phyloP scores from a whole-genome alignment of 805 yeast genomes.

The Kodamaea kaohsiungensis region DNA sequence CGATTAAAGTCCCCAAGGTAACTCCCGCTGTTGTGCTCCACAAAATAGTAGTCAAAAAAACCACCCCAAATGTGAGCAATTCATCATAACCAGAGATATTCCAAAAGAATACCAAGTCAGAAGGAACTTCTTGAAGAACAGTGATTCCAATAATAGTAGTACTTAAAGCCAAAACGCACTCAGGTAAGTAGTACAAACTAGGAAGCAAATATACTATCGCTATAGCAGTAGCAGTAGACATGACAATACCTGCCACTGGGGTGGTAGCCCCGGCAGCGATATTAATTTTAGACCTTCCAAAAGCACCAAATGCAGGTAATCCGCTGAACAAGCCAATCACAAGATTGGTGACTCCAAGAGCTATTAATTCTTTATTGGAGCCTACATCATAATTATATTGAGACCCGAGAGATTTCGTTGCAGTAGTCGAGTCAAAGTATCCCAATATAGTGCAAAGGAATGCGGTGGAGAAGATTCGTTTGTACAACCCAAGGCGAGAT shows the following conservation, averaged over 20 bases:
- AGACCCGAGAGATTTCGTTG: constrained; percentile 32
- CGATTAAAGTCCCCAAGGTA: constrained; percentile 34
- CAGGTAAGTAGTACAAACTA: constrained; percentile 27
- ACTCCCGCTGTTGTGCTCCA: constrained; percentile 45
- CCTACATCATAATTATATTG: constrained; percentile 33
- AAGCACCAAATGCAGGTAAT: constrained; percentile 37
- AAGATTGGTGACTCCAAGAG: constrained; percentile 32
- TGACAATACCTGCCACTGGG: constrained; percentile 39
- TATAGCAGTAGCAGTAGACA: constrained; percentile 30
- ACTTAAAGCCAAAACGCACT: constrained; percentile 35
- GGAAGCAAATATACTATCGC: constrained; percentile 28
- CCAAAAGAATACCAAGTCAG: constrained; percentile 23
- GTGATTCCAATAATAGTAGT: constrained; percentile 51
- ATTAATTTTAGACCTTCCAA: constrained; percentile 37
- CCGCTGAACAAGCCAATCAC: constrained; percentile 32
- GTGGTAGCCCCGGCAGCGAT: constrained; percentile 48
- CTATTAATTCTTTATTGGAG: constrained; percentile 35
- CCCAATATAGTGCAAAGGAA: constrained; percentile 35
- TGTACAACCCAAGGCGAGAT: constrained; percentile 21
- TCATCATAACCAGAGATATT: constrained; percentile 25
- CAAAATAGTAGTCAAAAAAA: constrained; percentile 28
- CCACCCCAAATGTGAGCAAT: constrained; percentile 19
- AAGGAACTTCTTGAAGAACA: constrained; percentile 37
- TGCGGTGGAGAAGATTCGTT: constrained; percentile 28
- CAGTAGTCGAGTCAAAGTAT: constrained; percentile 37